phyloP scores from a whole-genome alignment of 2,329 filamentous ascomycete species.

The Magnaporthales sp. region DNA sequence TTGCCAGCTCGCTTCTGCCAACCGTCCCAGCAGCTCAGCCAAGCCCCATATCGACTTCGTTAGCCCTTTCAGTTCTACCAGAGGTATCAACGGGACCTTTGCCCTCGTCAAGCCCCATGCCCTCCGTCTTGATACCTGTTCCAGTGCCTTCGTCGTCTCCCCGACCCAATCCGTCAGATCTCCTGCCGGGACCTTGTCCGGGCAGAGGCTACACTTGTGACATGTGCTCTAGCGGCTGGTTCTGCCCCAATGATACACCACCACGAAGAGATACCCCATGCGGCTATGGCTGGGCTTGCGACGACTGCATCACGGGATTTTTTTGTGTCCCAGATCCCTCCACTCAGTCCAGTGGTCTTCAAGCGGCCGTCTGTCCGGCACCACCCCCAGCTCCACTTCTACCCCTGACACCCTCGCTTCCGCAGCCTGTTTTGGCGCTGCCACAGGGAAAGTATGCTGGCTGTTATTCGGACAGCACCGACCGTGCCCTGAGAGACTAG shows the following conservation, averaged over 20 bases:
- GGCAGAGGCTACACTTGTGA: conserved; percentile 25
- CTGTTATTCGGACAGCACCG: conserved; percentile 12
- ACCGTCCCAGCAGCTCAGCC: neutral
- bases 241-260: conserved; percentile 25
- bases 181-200: conserved; percentile 20
- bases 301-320: conserved; percentile 25
- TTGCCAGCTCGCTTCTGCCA: neutral
- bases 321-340: conserved; percentile 20
- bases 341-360: neutral
- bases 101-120: neutral
- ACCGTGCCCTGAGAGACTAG: conserved; percentile 11
- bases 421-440: conserved; percentile 9
- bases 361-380: neutral
- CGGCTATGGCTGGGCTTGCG: conserved; percentile 27
- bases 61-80: neutral
- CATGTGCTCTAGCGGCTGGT: conserved; percentile 26
- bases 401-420: neutral
- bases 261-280: conserved; percentile 24
- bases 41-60: neutral
- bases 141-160: neutral
- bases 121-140: neutral
- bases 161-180: neutral
- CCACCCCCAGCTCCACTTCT: neutral
- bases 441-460: conserved; percentile 11
- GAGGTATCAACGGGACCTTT: neutral